Evolutionary conservation across 2,329 filamentous ascomycete genomes (phyloP).

Genomic region (Falciphora oryzae): DNA sequence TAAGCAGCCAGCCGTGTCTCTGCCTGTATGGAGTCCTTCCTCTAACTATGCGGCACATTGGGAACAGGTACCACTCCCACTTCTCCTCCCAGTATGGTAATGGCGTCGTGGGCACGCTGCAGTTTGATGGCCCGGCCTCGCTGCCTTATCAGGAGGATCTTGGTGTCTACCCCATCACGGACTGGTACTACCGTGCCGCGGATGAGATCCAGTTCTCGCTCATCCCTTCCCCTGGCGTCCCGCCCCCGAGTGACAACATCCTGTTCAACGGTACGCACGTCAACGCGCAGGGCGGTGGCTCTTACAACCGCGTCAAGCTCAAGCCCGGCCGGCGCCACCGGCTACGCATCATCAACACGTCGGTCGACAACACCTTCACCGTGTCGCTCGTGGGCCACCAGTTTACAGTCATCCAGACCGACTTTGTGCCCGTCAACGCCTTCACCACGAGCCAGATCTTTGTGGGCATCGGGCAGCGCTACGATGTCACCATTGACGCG

Average conservation of each 20-base stretch:
- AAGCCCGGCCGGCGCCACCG: slow-evolving; percentile 38
- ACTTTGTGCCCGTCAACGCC: slow-evolving; percentile 45
- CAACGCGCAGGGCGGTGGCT: slow-evolving; percentile 22
- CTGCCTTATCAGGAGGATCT: slow-evolving; percentile 44
- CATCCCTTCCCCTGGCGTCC: slow-evolving; percentile 15
- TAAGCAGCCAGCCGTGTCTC: slow-evolving; percentile 8
- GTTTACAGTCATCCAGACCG: slow-evolving; percentile 43
- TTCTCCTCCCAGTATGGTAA: slow-evolving; percentile 42
- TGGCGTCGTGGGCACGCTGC: slow-evolving; percentile 43
- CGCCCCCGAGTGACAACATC: slow-evolving; percentile 30
- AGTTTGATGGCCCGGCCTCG: slow-evolving; percentile 37
- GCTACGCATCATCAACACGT: slow-evolving; percentile 43
- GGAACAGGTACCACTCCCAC: slow-evolving; percentile 39
- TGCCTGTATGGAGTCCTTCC: background rate
- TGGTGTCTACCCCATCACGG: slow-evolving; percentile 43
- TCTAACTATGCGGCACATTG: background rate
- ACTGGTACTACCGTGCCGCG: slow-evolving; percentile 41
- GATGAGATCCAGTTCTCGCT: slow-evolving; percentile 21
- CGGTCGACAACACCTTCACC: slow-evolving; percentile 40
- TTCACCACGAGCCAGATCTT: slow-evolving; percentile 43
- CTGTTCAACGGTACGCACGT: slow-evolving; percentile 37
- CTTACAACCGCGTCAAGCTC: slow-evolving; percentile 26
- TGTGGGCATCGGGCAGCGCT: slow-evolving; percentile 42
- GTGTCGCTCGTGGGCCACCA: slow-evolving; percentile 43
- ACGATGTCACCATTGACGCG: slow-evolving; percentile 42